phyloP scores from a whole-genome alignment of 306 rosid genomes.

The Spatholobus suberectus region DNA sequence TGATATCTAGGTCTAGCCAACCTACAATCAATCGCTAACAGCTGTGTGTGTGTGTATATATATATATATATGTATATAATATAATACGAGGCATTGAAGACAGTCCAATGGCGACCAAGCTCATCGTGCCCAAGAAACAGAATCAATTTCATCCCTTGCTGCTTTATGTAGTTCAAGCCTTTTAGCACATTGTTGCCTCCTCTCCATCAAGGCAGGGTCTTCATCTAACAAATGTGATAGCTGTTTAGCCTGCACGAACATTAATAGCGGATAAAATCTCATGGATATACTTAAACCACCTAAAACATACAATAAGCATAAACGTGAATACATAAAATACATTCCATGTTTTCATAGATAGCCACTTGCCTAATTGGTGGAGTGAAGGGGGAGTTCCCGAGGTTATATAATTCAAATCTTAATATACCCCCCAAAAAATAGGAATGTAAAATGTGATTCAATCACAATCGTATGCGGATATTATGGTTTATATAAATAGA shows the following conservation, averaged over 20 bases:
- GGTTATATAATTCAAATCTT: neutral
- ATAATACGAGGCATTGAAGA: slow-evolving; percentile 14
- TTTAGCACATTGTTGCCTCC: slow-evolving; percentile 82
- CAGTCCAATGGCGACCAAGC: neutral
- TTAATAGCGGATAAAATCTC: neutral
- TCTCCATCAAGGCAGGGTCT: slow-evolving; percentile 96
- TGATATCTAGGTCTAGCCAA: neutral
- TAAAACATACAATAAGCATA: neutral
- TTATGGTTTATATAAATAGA: neutral
- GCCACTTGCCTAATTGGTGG: too few species aligned
- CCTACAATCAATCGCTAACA: slow-evolving; percentile 24
- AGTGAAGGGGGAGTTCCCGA: too few species aligned
- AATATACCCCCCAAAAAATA: neutral
- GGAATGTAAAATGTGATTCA: neutral
- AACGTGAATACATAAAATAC: neutral
- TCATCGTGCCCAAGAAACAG: slow-evolving; percentile 88
- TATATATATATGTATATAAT: neutral
- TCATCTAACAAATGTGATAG: slow-evolving; percentile 77
- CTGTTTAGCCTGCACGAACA: slow-evolving; percentile 68
- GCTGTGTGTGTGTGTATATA: neutral
- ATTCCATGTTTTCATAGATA: neutral
- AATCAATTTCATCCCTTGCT: slow-evolving; percentile 95
- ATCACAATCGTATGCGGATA: neutral
- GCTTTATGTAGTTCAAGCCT: slow-evolving; percentile 93
- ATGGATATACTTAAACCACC: neutral